Conservation (phyloP, 2,329 filamentous ascomycete species). For the Sphaerulina vaccinii region DNA sequence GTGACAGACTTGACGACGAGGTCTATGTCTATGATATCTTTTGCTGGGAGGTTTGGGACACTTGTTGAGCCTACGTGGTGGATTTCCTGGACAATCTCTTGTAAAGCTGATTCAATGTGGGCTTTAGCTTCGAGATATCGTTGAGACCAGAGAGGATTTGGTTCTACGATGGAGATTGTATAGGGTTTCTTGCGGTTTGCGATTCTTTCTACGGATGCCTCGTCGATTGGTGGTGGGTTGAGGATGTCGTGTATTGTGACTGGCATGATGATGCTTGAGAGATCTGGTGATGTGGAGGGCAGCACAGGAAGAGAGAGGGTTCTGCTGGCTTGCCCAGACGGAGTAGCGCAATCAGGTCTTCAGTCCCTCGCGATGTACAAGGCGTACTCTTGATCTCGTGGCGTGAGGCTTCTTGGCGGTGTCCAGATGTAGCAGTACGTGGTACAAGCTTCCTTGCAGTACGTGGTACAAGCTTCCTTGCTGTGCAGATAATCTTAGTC, state of each 20-base stretch:
- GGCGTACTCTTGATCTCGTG: no score
- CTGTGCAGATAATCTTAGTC: no score
- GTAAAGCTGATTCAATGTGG: conserved; percentile 41
- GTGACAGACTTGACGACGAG: conserved; percentile 44
- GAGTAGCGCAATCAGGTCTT: no score
- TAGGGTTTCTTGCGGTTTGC: conserved; percentile 19
- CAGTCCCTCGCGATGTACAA: no score
- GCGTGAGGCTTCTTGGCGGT: no score
- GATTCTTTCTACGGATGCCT: conserved; percentile 19
- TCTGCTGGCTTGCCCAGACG: no score
- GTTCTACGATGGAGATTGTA: conserved; percentile 37
- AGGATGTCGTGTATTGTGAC: background rate
- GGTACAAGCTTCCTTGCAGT: no score
- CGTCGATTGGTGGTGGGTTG: background rate
- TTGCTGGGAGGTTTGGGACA: conserved; percentile 51
- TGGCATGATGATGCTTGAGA: background rate
- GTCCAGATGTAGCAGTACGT: no score
- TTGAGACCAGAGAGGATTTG: conserved; percentile 42
- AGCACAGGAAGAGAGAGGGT: no score
- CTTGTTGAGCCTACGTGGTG: conserved; percentile 54
- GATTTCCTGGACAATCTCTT: conserved; percentile 33
- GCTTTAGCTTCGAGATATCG: conserved; percentile 36
- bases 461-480: no score
- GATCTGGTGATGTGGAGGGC: background rate
- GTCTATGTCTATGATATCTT: conserved; percentile 55